phyloP scores from a whole-genome alignment of 106 monocot genomes.

The Gastrodia elata region DNA sequence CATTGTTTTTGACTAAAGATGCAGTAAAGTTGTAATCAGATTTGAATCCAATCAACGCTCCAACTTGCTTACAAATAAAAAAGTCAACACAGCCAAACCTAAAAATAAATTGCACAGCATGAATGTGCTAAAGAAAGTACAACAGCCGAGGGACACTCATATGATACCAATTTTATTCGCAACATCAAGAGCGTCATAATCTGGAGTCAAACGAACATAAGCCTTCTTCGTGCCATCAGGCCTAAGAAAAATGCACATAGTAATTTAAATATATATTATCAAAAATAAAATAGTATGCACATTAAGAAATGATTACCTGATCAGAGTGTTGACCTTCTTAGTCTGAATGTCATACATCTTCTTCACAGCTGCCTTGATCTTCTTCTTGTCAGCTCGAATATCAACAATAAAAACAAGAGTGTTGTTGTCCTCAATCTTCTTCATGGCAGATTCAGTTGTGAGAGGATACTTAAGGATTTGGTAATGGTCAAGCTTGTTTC shows the following conservation, averaged over 20 bases:
- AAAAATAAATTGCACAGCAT: not conserved
- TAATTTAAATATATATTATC: not conserved
- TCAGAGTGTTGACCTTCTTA: constrained; percentile 31
- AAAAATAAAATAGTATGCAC: not conserved
- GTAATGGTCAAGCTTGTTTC: constrained; percentile 45
- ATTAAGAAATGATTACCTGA: constrained; percentile 11
- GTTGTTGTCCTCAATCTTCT: constrained; percentile 52
- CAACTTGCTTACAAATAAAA: not conserved
- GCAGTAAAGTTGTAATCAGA: too few species aligned
- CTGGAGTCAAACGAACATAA: constrained; percentile 26
- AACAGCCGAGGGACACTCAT: not conserved
- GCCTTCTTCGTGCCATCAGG: constrained; percentile 46
- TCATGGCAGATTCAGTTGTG: constrained; percentile 42
- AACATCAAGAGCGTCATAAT: constrained; percentile 35
- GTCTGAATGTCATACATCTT: constrained; percentile 32
- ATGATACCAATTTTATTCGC: constrained; percentile 38
- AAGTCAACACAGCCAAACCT: not conserved
- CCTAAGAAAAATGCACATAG: constrained; percentile 5
- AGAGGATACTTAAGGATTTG: constrained; percentile 40
- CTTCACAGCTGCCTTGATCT: constrained; percentile 47
- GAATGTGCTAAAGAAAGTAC: not conserved
- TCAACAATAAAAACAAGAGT: constrained; percentile 51
- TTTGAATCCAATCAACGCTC: not conserved
- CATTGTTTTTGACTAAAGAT: too few species aligned
- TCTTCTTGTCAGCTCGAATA: constrained; percentile 47